Evolutionary conservation across 805 yeast genomes (phyloP), one percentile per base, ranked within the genome.

Genomic region (Starmerella sirachaensis): DNA sequence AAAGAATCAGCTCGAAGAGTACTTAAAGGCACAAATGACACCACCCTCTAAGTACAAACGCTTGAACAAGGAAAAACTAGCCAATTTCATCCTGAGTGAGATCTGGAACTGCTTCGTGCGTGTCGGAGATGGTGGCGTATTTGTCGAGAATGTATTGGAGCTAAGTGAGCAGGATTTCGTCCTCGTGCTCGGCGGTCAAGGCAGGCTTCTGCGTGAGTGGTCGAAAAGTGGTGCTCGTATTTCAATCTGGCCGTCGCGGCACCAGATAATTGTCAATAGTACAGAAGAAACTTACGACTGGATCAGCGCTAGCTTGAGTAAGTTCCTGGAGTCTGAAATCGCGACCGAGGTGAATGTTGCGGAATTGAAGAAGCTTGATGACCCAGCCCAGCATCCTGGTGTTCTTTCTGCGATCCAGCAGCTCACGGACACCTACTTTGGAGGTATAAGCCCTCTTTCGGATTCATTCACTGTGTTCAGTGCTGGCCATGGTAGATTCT

Each of bases 141-240:
- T 61, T 23, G 46, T 55, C 6, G 60, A 59, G 32, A 58, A 54
- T 29, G 43, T 52, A 4, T 42, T 67, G 5, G 55, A 56, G 17
- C 52, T 69, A 16, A 41, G 58, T 19, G 56, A 55, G 28, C 52
- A 56, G 5, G 69, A 68, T 20, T 45, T 69, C 47, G 67, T 68
- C 37, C 50, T 68, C 7, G 44, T 68, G 9, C 47, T 64, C 9
- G 58, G 64, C 31, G 55, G 59, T 19, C 56, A 62, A 31, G 72
- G 70, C 8, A 42, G 48, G 16, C 46, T 66, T 12, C 51, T 68
- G 6, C 58, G 65, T 29, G 58, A 61, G 35, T 54, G 70, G 50
- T 56, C 64, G 16, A 51, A 64, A 33, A 56, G 61, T 1, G 74
- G 72, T 1, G 62, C 65, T 3, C 49, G 55, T 32, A 54, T 69